Conservation (phyloP, 2,329 filamentous ascomycete genomes). For the Pochonia chlamydosporia region DNA sequence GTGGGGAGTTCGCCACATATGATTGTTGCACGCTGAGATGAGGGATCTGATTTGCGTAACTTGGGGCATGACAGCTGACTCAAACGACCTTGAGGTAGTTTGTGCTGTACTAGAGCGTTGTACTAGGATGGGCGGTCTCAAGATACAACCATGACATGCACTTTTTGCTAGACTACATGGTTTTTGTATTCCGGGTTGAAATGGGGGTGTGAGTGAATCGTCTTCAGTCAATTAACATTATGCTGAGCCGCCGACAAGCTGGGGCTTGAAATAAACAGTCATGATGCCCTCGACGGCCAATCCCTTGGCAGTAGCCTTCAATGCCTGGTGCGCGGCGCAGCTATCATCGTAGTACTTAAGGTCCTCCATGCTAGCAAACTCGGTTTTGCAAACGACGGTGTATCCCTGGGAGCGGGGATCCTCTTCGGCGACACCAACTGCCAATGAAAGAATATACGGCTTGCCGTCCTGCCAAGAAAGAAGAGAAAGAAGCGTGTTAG, state of each 20-base stretch:
- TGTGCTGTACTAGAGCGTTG: too few relatives aligned
- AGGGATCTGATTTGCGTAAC: too few relatives aligned
- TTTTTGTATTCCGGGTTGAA: too few relatives aligned
- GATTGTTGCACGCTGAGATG: too few relatives aligned
- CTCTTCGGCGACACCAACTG: constrained; percentile 46
- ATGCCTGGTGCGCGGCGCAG: constrained; percentile 35
- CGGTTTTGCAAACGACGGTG: constrained; percentile 57
- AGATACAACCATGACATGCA: too few relatives aligned
- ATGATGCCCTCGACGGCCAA: constrained; percentile 30
- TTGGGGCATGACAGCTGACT: too few relatives aligned
- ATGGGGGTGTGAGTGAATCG: too few relatives aligned
- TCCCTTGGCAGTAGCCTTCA: constrained; percentile 30
- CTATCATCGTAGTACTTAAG: constrained; percentile 63
- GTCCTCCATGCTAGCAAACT: constrained; percentile 60
- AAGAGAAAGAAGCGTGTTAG: constrained; percentile 5
- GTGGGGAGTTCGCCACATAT: not conserved
- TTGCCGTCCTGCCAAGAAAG: constrained; percentile 52
- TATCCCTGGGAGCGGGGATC: constrained; percentile 60
- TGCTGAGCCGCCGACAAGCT: constrained; percentile 17
- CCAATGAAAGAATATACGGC: constrained; percentile 58
- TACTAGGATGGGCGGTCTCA: too few relatives aligned
- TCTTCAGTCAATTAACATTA: too few relatives aligned
- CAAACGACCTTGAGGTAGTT: too few relatives aligned
- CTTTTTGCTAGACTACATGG: too few relatives aligned
- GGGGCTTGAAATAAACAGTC: constrained; percentile 35